These are phyloP conservation scores for Phellopilus nigrolimitatus DNA, from an alignment of 1,284 basidiomycete species.

Conservation along the genomic window DNA sequence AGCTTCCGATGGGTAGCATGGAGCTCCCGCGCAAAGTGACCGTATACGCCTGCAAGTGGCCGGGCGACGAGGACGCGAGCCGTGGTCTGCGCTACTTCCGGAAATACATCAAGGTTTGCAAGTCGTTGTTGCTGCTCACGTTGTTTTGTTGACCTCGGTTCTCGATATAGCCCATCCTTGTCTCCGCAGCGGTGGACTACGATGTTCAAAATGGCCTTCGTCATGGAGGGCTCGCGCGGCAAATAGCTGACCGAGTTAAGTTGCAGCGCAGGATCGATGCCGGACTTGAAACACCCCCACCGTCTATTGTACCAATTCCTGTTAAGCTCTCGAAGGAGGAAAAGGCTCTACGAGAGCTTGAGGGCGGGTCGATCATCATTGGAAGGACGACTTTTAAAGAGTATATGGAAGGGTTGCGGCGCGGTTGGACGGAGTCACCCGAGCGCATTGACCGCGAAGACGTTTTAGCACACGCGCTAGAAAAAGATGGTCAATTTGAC, in stretches of 20 bases:
- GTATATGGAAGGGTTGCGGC: conserved; percentile 81
- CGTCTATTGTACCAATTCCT: conserved; percentile 46
- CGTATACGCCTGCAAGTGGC: conserved; percentile 88
- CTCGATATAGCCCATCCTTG: conserved; percentile 74
- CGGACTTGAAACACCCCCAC: conserved; percentile 54
- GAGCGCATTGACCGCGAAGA: conserved; percentile 75
- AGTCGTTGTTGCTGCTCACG: conserved; percentile 19
- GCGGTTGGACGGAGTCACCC: conserved; percentile 81
- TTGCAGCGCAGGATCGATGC: conserved; percentile 55
- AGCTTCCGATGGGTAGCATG: conserved; percentile 60
- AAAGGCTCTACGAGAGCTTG: conserved; percentile 58
- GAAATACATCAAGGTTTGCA: conserved; percentile 90
- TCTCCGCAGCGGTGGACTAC: conserved; percentile 93
- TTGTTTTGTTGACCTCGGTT: conserved; percentile 15
- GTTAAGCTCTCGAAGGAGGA: conserved; percentile 54
- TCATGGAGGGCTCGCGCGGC: conserved; percentile 79
- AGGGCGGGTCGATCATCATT: conserved; percentile 83
- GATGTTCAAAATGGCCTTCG: conserved; percentile 78
- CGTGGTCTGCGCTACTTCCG: conserved; percentile 85
- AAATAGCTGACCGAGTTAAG: conserved; percentile 70
- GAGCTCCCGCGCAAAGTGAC: conserved; percentile 78
- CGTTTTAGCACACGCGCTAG: conserved; percentile 61
- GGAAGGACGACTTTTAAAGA: conserved; percentile 94
- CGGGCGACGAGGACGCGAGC: conserved; percentile 91
- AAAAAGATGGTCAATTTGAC: conserved; percentile 75